Conservation (phyloP, 192 early-diverging fungal species). For the Pilaira anomala region DNA sequence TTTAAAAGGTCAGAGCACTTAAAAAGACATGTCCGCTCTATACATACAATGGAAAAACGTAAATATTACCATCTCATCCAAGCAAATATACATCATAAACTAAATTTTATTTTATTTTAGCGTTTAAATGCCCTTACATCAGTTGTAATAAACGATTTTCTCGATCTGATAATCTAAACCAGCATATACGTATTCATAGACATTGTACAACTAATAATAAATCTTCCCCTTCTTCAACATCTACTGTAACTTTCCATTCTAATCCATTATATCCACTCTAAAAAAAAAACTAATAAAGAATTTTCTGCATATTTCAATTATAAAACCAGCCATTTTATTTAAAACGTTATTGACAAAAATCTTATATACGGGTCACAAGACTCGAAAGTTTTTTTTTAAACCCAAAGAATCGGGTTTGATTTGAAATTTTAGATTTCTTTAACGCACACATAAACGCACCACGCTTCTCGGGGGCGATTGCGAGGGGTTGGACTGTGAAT, state of each 20-base stretch:
- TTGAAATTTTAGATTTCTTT: no score
- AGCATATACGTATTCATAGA: constrained; percentile 56
- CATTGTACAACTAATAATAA: constrained; percentile 31
- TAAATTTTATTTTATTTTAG: constrained; percentile 26
- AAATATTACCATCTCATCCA: constrained; percentile 17
- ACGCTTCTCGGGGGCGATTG: no score
- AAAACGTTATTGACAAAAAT: background rate
- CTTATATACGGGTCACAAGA: no score
- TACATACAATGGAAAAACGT: constrained; percentile 63
- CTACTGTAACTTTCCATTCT: constrained; percentile 1
- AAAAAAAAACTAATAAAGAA: constrained; percentile 6
- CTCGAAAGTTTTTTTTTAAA: no score
- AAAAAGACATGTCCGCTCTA: constrained; percentile 58
- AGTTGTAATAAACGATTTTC: constrained; percentile 57
- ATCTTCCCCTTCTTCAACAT: background rate
- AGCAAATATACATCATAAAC: background rate
- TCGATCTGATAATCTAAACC: constrained; percentile 56
- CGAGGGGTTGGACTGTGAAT: no score
- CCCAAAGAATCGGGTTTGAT: no score
- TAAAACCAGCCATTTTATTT: constrained; percentile 15
- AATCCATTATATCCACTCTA: background rate
- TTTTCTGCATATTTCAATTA: constrained; percentile 6
- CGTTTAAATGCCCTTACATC: constrained; percentile 48
- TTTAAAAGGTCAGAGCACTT: constrained; percentile 62
- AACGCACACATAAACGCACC: no score